Percentiles rank a stretch among this genome's conserved stretches.
Evolutionary conservation across 2,329 filamentous ascomycete species (phyloP).

Genomic region (Cladophialophora yegresii): DNA sequence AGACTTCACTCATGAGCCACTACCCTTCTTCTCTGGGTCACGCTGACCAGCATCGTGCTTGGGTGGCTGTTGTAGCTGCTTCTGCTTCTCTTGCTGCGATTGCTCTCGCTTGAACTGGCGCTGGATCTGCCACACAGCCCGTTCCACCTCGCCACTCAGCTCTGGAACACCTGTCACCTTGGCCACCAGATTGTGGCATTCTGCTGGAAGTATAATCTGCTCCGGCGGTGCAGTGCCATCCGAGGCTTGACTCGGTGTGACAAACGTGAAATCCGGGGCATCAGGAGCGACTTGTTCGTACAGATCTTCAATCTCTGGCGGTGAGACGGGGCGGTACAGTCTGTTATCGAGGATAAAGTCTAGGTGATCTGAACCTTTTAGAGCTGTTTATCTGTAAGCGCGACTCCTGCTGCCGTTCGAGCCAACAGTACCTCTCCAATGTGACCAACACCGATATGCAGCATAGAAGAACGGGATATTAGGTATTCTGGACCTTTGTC

Average conservation of each 20-base stretch:
- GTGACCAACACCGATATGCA: constrained; percentile 83
- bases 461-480: constrained; percentile 98
- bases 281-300: constrained; percentile 58
- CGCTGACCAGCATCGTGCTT: constrained; percentile 9
- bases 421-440: constrained; percentile 65
- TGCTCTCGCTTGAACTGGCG: constrained; percentile 40
- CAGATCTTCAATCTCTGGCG: constrained; percentile 69
- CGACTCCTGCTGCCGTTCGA: background rate
- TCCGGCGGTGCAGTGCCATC: constrained; percentile 45
- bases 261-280: constrained; percentile 40
- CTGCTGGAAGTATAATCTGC: constrained; percentile 48
- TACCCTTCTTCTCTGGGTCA: background rate
- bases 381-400: constrained; percentile 51
- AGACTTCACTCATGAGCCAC: background rate
- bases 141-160: constrained; percentile 70
- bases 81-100: constrained; percentile 8
- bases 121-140: constrained; percentile 72
- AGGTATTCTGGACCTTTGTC: constrained; percentile 63
- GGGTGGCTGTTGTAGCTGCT: background rate
- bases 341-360: constrained; percentile 76
- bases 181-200: constrained; percentile 60
- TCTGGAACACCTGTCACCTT: constrained; percentile 67
- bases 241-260: constrained; percentile 42
- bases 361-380: constrained; percentile 80
- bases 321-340: constrained; percentile 67